Conservation (phyloP, 148 eudicot species). For the Talinum fruticosum region DNA sequence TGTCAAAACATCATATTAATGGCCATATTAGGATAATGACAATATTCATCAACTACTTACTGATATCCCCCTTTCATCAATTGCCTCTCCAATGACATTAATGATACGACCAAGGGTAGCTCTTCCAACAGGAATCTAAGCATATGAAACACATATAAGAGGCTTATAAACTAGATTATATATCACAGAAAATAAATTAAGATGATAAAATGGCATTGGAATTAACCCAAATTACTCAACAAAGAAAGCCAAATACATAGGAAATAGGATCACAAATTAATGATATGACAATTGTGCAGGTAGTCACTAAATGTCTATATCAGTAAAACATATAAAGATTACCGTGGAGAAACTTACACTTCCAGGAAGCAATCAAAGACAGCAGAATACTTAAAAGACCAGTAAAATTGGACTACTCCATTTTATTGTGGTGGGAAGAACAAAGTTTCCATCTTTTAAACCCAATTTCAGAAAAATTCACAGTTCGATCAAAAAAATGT, state of each 20-base stretch:
- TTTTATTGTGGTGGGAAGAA: too few species aligned
- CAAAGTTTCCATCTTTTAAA: neutral
- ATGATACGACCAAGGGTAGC: constrained; percentile 98
- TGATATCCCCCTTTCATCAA: constrained; percentile 82
- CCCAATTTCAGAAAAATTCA: neutral
- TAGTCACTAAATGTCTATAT: too few species aligned
- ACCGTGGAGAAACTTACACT: neutral
- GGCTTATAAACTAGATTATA: neutral
- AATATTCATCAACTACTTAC: constrained; percentile 42
- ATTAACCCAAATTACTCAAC: neutral
- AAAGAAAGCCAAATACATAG: neutral
- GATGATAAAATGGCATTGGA: neutral
- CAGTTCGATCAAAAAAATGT: neutral
- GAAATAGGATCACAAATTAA: too few species aligned
- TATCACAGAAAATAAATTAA: neutral
- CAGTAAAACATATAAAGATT: too few species aligned
- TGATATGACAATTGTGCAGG: too few species aligned
- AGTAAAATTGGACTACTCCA: too few species aligned
- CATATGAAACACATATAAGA: neutral
- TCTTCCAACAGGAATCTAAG: constrained; percentile 94
- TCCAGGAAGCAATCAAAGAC: neutral
- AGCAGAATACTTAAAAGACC: too few species aligned
- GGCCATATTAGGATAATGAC: neutral
- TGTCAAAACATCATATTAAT: neutral
- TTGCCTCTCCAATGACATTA: constrained; percentile 95